These are phyloP conservation scores for Linum trigynum DNA, from an alignment of 345 rosid species.

Conservation along the genomic window DNA sequence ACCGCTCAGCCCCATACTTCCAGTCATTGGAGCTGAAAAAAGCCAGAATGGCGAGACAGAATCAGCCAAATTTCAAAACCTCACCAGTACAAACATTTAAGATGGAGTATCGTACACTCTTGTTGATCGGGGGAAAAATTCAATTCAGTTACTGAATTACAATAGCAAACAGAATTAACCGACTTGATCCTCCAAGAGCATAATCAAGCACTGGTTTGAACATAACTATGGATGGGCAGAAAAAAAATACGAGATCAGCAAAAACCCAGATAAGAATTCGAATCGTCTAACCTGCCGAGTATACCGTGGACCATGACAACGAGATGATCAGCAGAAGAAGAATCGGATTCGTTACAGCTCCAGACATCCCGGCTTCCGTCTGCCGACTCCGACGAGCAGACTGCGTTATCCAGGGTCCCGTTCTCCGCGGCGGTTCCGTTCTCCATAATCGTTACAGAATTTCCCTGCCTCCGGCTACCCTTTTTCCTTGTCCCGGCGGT, in stretches of 20 bases:
- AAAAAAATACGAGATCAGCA: slow-evolving; percentile 7
- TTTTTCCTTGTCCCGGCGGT: too few species aligned
- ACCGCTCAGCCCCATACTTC: slow-evolving; percentile 88
- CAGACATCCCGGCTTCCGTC: slow-evolving; percentile 68
- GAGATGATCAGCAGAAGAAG: slow-evolving; percentile 82
- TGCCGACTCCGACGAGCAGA: slow-evolving; percentile 54
- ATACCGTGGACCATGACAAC: slow-evolving; percentile 96
- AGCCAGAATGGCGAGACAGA: neutral
- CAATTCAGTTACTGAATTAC: too few species aligned
- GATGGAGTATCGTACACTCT: too few species aligned
- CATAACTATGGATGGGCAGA: neutral
- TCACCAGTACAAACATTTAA: neutral
- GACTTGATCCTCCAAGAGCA: neutral
- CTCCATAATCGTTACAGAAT: slow-evolving; percentile 17
- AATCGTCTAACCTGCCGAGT: slow-evolving; percentile 52
- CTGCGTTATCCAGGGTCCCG: slow-evolving; percentile 23
- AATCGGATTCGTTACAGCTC: slow-evolving; percentile 50
- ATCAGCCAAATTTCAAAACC: neutral
- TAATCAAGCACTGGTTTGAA: neutral
- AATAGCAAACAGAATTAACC: neutral
- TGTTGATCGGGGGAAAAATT: too few species aligned
- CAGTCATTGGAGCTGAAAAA: slow-evolving; percentile 70
- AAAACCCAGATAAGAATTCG: neutral
- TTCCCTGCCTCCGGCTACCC: too few species aligned
- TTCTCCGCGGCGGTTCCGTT: slow-evolving; percentile 7